Percentiles rank a stretch among this genome's conserved stretches.
Evolutionary conservation across 306 rosid genomes (phyloP).

Genomic region (Mimosa bimucronata): DNA sequence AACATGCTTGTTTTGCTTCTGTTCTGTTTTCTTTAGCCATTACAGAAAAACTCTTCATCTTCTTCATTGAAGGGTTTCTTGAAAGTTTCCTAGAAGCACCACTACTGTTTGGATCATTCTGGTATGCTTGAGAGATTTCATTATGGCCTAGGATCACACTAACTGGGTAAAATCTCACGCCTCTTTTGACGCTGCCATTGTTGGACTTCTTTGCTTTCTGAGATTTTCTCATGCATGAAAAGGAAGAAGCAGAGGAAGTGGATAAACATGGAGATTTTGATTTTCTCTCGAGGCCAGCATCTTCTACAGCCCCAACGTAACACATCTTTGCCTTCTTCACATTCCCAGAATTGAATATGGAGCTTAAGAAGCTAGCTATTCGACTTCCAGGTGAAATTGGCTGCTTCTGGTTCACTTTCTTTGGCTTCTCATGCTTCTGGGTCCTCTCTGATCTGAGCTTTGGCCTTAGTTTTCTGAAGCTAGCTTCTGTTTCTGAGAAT

Average conservation of each 20-base stretch:
- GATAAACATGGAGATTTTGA: constrained; percentile 44
- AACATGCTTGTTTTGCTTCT: not conserved
- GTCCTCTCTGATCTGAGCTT: constrained; percentile 39
- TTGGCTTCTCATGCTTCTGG: constrained; percentile 29
- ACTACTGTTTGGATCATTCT: constrained; percentile 55
- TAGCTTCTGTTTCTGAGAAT: constrained; percentile 67
- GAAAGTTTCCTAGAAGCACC: constrained; percentile 34
- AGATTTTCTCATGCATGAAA: constrained; percentile 63
- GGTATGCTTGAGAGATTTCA: constrained; percentile 38
- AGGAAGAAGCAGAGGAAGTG: constrained; percentile 50
- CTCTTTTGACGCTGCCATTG: constrained; percentile 44
- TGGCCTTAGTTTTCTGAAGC: constrained; percentile 32
- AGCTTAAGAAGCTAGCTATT: constrained; percentile 61
- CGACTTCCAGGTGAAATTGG: constrained; percentile 74
- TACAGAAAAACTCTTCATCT: constrained; percentile 31
- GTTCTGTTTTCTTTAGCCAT: constrained; percentile 24
- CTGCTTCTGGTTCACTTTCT: constrained; percentile 60
- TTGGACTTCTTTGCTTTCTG: constrained; percentile 44
- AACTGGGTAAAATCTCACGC: constrained; percentile 67
- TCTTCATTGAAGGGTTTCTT: constrained; percentile 30
- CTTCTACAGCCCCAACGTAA: constrained; percentile 71
- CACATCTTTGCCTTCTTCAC: constrained; percentile 84
- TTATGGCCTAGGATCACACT: constrained; percentile 57
- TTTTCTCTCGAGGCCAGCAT: constrained; percentile 49
- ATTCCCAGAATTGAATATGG: constrained; percentile 68